A percentile compares a stretch with the other conserved stretches of the same genome.
Conservation (phyloP, 257 asterid species). For the Sherardia arvensis region DNA sequence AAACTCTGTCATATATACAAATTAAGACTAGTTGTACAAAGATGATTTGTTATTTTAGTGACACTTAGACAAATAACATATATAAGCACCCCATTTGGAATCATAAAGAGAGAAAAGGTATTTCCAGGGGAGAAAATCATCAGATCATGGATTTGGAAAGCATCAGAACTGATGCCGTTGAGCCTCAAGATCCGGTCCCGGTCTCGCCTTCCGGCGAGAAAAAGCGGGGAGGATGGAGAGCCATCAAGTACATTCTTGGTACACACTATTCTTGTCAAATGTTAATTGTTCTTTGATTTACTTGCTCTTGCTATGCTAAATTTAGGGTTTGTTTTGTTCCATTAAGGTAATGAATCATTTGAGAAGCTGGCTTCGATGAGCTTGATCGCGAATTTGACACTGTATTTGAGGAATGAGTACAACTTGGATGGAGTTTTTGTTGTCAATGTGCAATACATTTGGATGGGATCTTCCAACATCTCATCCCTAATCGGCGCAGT, state of each 20-base stretch:
- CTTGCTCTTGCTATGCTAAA: not conserved
- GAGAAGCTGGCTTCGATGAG: conserved; percentile 86
- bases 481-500: conserved; percentile 59
- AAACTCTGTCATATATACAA: no score
- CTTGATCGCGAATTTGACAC: conserved; percentile 51
- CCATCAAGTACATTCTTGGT: conserved; percentile 72
- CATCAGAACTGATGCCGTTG: not conserved
- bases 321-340: not conserved
- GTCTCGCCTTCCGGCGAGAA: conserved; percentile 18
- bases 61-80: not conserved
- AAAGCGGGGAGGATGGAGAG: conserved; percentile 58
- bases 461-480: conserved; percentile 55
- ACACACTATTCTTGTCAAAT: not conserved
- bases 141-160: not conserved
- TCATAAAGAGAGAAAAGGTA: not conserved
- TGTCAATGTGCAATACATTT: conserved; percentile 57
- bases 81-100: not conserved
- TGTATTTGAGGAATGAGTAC: conserved; percentile 50
- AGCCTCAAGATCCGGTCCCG: conserved; percentile 1
- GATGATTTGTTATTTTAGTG: not conserved
- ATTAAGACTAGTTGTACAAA: not conserved
- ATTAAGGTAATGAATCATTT: conserved; percentile 69
- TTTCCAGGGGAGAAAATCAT: conserved; percentile 7
- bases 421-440: conserved; percentile 49
- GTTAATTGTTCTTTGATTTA: not conserved